A percentile compares a stretch with the other conserved stretches of the same genome.
phyloP scores from a whole-genome alignment of 495 filamentous ascomycete genomes.

The Apodospora peruviana region DNA sequence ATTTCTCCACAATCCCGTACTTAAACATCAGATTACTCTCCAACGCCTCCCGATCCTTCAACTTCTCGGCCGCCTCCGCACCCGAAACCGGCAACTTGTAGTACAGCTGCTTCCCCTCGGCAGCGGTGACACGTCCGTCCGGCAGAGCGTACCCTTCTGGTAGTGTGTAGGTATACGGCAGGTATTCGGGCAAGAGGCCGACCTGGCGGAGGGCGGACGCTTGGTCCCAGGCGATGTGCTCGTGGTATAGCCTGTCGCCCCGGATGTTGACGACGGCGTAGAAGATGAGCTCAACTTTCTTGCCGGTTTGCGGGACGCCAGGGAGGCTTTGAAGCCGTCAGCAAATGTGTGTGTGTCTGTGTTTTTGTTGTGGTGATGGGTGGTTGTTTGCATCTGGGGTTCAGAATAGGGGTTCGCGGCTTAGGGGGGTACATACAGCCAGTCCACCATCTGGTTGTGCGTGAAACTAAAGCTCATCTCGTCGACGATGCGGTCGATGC shows the following conservation, averaged over 20 bases:
- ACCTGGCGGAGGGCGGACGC: constrained; percentile 72
- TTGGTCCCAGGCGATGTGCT: constrained; percentile 89
- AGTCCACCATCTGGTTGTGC: constrained; percentile 67
- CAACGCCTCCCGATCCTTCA: too few relatives aligned
- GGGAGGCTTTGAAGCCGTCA: constrained; percentile 43
- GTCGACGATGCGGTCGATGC: constrained; percentile 51
- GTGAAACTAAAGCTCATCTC: constrained; percentile 59
- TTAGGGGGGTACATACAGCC: constrained; percentile 57
- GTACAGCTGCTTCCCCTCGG: too few relatives aligned
- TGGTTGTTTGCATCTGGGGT: neutral
- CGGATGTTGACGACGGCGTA: constrained; percentile 72
- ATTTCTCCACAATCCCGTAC: too few relatives aligned
- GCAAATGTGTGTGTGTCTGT: neutral
- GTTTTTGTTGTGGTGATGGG: neutral
- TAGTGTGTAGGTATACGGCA: constrained; percentile 47
- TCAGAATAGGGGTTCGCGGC: neutral
- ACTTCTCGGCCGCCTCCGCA: too few relatives aligned
- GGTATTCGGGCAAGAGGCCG: constrained; percentile 60
- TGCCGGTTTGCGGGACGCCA: constrained; percentile 65
- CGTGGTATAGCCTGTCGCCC: constrained; percentile 68
- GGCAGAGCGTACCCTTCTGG: too few relatives aligned
- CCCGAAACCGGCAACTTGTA: too few relatives aligned
- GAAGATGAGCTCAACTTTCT: constrained; percentile 63
- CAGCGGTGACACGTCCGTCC: too few relatives aligned
- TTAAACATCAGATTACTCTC: too few relatives aligned